phyloP scores from a whole-genome alignment of 2,329 filamentous ascomycete genomes.

The Calonectria hawksworthii region DNA sequence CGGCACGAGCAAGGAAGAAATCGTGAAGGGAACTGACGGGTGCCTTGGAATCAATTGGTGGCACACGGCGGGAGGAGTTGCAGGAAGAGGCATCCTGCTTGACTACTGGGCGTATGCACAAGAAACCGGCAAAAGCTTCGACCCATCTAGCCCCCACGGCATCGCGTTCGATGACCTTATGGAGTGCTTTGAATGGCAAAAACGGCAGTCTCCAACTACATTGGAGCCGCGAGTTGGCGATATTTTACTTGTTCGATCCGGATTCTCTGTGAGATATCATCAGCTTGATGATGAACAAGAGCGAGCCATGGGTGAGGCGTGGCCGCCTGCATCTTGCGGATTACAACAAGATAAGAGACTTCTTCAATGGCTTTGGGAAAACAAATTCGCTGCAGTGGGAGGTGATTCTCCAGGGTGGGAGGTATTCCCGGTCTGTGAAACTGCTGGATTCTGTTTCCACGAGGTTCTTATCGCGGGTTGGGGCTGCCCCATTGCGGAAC shows the following conservation, averaged over 20 bases:
- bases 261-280: slow-evolving; percentile 15
- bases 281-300: slow-evolving; percentile 19
- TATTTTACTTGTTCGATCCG: slow-evolving; percentile 12
- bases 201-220: not conserved
- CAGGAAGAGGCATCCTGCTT: slow-evolving; percentile 18
- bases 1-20: slow-evolving; percentile 14
- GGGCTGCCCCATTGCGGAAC: slow-evolving; percentile 21
- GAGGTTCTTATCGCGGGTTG: slow-evolving; percentile 25
- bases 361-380: slow-evolving; percentile 25
- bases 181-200: slow-evolving; percentile 21
- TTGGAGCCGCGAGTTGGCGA: slow-evolving; percentile 11
- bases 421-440: slow-evolving; percentile 9
- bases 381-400: slow-evolving; percentile 21
- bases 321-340: slow-evolving; percentile 26
- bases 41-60: slow-evolving; percentile 22
- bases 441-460: slow-evolving; percentile 18
- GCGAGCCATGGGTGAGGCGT: slow-evolving; percentile 14
- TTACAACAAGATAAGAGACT: slow-evolving; percentile 17
- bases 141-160: slow-evolving; percentile 7
- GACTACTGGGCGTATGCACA: slow-evolving; percentile 25
- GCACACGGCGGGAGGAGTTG: slow-evolving; percentile 22
- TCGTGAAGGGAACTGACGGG: not conserved
- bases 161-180: slow-evolving; percentile 17
- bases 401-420: slow-evolving; percentile 23
- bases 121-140: slow-evolving; percentile 5